A percentile compares a stretch with the other conserved stretches of the same genome.
phyloP scores from a whole-genome alignment of 2,329 filamentous ascomycete genomes.

The Neofusicoccum kwambonambiense region DNA sequence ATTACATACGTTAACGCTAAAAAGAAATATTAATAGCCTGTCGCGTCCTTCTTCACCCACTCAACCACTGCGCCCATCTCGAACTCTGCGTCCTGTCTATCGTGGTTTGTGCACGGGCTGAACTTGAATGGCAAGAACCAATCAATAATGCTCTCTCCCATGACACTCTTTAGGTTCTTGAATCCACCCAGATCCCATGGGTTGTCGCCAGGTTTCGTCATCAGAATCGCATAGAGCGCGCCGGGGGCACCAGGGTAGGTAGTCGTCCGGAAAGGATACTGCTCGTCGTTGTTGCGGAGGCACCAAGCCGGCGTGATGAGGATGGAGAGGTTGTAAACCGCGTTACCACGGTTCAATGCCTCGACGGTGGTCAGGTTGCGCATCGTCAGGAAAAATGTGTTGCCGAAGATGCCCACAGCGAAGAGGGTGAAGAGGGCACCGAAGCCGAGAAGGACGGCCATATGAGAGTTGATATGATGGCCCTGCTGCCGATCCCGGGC shows the following conservation, averaged over 20 bases:
- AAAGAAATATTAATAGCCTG: background rate
- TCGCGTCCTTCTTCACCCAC: constrained; percentile 38
- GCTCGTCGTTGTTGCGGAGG: constrained; percentile 5
- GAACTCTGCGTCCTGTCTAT: constrained; percentile 65
- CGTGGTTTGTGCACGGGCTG: constrained; percentile 72
- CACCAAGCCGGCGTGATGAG: constrained; percentile 54
- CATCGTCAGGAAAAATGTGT: constrained; percentile 67
- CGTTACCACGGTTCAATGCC: constrained; percentile 58
- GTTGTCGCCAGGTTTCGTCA: constrained; percentile 72
- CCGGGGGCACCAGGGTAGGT: constrained; percentile 21
- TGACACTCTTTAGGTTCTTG: constrained; percentile 73
- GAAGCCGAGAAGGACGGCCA: constrained; percentile 66
- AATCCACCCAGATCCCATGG: constrained; percentile 75
- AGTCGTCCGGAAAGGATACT: constrained; percentile 6
- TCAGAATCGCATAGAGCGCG: constrained; percentile 73
- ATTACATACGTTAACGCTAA: background rate
- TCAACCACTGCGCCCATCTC: constrained; percentile 63
- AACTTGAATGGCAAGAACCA: constrained; percentile 77
- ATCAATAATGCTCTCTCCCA: constrained; percentile 69
- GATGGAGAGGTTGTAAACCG: constrained; percentile 71
- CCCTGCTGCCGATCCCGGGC: constrained; percentile 40
- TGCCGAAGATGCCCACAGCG: constrained; percentile 70
- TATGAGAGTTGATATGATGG: constrained; percentile 56
- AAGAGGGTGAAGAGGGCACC: constrained; percentile 78
- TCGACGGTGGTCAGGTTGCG: constrained; percentile 85